Evolutionary conservation across 192 early-diverging fungal genomes (phyloP), one percentile per base, ranked within the genome.

Genomic region (Coemansia sp.): DNA sequence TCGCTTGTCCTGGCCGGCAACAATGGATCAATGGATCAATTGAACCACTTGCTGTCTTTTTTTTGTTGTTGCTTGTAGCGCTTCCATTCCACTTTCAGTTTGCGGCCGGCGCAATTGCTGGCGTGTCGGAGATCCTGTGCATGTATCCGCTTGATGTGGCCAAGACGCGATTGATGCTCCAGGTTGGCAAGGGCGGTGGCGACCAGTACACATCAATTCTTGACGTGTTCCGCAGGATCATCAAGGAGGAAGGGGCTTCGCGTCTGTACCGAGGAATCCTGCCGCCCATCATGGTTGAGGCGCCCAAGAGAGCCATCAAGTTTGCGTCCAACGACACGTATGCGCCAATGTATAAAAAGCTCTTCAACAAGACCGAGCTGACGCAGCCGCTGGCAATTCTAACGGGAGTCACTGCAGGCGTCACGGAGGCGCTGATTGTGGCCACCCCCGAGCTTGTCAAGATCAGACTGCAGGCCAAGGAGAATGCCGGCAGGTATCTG

Each of bases 271-370:
- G 92, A 55, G 96, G 97, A n/a, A 99, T 99, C 60, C 69, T 95
- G 38, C 94, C 97, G 46, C 97, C 97, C 7, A 95, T 99, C 70
- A 85, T 99, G 84, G 94, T 95, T 1, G 97, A 99, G 81, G 97
- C 96, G 44, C 96, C 96, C 20, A 98, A 98, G 85, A 89, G 96
- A 50, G 94, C 95, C 19, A 98, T 93, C 80, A 98, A 98, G 81
- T 98, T 98, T 86, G 91, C 92, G 6, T 88, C 95, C 37, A 98
- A 98, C 72, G 95, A 95, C 71, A 89, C 92, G 74, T 94, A 92
- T 65, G 86, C 84, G 12, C 78, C 80, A 14, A 73, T 92, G 68
- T 91, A 85, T 71, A 88, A 82, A 71, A 87, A 82, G 63, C 61
- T 94, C 65, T 91, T 93, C 76, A 86, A 89, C 25, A 68, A 88